Conservation (phyloP, 352 stramenopile genomes). For the Phytophthora megakarya region DNA sequence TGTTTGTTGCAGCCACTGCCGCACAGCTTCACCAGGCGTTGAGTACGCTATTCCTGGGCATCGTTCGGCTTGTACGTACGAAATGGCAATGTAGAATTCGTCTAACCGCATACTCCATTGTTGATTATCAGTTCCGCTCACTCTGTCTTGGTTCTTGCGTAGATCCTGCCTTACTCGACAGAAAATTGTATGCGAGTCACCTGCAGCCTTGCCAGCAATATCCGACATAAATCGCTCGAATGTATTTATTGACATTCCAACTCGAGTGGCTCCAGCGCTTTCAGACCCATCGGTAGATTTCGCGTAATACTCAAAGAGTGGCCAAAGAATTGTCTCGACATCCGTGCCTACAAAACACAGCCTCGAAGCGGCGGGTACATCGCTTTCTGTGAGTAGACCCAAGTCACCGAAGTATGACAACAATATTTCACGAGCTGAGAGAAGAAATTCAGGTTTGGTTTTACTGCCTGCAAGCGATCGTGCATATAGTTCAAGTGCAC, state of each 20-base stretch:
- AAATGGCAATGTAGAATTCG: constrained; percentile 76
- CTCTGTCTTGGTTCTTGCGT: constrained; percentile 11
- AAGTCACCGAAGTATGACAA: constrained; percentile 75
- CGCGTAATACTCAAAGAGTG: constrained; percentile 83
- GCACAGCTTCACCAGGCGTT: constrained; percentile 61
- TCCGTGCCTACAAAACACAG: constrained; percentile 76
- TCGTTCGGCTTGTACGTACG: constrained; percentile 55
- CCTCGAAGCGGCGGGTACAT: constrained; percentile 35
- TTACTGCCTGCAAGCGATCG: constrained; percentile 27
- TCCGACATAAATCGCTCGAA: constrained; percentile 76
- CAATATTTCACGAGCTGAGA: constrained; percentile 70
- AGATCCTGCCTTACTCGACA: constrained; percentile 48
- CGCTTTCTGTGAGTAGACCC: constrained; percentile 52
- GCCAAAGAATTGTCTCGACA: constrained; percentile 73
- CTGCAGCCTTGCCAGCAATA: constrained; percentile 46
- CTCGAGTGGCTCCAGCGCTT: constrained; percentile 16
- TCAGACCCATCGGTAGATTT: constrained; percentile 20
- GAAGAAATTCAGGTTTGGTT: constrained; percentile 28
- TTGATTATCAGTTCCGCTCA: constrained; percentile 10
- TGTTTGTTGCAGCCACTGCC: constrained; percentile 77
- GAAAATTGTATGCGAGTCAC: constrained; percentile 48
- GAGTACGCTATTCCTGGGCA: constrained; percentile 38
- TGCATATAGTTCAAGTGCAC: constrained; percentile 62
- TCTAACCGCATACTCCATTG: constrained; percentile 56
- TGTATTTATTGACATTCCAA: constrained; percentile 52